These are phyloP conservation scores for Cytospora piceae DNA, from an alignment of 2,329 filamentous ascomycete species.

Conservation along the genomic window DNA sequence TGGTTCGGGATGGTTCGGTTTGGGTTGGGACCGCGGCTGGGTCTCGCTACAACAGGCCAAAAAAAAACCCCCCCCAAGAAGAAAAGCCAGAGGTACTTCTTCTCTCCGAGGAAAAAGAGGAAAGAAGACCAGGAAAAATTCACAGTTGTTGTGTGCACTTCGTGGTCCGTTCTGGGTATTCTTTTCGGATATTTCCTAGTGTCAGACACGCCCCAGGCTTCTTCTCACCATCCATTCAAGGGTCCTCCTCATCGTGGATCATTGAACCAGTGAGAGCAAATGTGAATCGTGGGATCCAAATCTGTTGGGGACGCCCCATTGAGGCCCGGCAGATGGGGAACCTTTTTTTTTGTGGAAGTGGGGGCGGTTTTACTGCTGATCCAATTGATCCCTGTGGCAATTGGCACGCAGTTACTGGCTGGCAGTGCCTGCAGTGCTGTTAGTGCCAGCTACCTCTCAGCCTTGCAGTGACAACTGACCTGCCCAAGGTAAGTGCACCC, in stretches of 20 bases:
- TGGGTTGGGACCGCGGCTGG: constrained; percentile 11
- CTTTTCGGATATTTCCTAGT: constrained; percentile 1
- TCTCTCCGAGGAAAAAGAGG: neutral
- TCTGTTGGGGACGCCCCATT: constrained; percentile 30
- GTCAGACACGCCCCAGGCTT: constrained; percentile 9
- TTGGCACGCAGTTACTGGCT: neutral
- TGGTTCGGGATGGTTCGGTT: no score
- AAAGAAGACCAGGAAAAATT: neutral
- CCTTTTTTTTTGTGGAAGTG: neutral
- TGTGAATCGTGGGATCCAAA: constrained; percentile 10
- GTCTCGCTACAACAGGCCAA: no score
- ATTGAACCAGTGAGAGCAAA: constrained; percentile 3
- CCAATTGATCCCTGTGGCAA: neutral
- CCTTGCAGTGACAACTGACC: neutral
- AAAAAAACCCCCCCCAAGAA: no score
- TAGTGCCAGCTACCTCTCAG: neutral
- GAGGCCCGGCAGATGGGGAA: constrained; percentile 20
- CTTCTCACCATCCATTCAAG: constrained; percentile 5
- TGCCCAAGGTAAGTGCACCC: neutral
- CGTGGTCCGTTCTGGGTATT: neutral
- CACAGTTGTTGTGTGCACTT: constrained; percentile 2
- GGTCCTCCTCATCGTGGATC: constrained; percentile 2
- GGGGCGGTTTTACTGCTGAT: neutral
- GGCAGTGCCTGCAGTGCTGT: neutral
- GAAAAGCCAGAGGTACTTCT: no score